phyloP scores from a whole-genome alignment of 2,329 filamentous ascomycete species.

The Exophiala dermatitidis region DNA sequence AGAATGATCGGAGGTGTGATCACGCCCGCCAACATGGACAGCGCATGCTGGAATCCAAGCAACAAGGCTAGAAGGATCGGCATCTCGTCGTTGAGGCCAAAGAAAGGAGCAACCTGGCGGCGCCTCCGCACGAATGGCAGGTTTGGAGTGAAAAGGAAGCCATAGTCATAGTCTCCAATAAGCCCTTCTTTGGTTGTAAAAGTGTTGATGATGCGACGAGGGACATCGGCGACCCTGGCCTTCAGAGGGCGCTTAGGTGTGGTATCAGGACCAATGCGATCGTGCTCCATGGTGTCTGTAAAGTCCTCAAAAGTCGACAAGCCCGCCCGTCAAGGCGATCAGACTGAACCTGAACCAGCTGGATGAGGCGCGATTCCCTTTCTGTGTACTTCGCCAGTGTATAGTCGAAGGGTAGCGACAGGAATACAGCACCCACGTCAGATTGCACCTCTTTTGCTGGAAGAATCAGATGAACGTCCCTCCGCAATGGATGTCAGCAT shows the following conservation, averaged over 20 bases:
- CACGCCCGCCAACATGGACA: constrained; percentile 68
- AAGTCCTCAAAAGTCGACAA: neutral
- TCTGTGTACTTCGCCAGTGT: too few species aligned
- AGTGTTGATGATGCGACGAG: constrained; percentile 31
- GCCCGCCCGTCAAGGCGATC: neutral
- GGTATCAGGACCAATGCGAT: constrained; percentile 39
- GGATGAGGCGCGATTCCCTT: too few species aligned
- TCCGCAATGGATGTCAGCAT: too few species aligned
- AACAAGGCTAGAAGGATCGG: constrained; percentile 66
- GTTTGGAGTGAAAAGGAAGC: constrained; percentile 48
- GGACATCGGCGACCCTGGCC: constrained; percentile 28
- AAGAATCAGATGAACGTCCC: too few species aligned
- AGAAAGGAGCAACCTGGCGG: constrained; percentile 59
- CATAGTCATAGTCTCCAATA: constrained; percentile 49
- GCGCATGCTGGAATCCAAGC: constrained; percentile 69
- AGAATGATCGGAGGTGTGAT: constrained; percentile 75
- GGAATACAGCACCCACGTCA: too few species aligned
- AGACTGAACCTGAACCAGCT: neutral
- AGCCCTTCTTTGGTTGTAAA: constrained; percentile 57
- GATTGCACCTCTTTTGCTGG: too few species aligned
- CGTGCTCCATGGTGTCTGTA: constrained; percentile 26
- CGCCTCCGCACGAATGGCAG: constrained; percentile 44
- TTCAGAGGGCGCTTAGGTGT: constrained; percentile 32
- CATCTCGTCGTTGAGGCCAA: constrained; percentile 73
- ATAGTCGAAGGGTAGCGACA: too few species aligned